Evolutionary conservation across 1,284 basidiomycete genomes (phyloP).

Genomic region (Marasmius sp.): DNA sequence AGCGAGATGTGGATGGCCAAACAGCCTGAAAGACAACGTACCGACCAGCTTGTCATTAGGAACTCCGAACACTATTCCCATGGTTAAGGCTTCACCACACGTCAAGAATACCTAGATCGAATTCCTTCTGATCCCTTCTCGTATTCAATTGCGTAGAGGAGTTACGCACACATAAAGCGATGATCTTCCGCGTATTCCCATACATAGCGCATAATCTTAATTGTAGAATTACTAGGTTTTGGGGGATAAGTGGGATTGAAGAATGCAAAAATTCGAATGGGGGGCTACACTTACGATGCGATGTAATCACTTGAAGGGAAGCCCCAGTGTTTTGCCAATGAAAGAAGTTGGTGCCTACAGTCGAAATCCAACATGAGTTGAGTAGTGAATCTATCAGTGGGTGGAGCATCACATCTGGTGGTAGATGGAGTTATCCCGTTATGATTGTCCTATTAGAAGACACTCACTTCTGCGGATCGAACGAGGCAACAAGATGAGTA

Average conservation of each 20-base stretch:
- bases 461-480: not conserved
- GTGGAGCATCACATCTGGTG: not conserved
- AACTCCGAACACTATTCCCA: constrained; percentile 7
- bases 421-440: not conserved
- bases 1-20: not conserved
- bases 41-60: constrained; percentile 7
- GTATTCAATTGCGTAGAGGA: not conserved
- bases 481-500: not conserved
- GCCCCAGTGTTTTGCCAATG: constrained; percentile 14
- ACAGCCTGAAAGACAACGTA: not conserved
- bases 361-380: not conserved
- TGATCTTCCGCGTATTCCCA: constrained; percentile 2
- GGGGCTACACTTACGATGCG: constrained; percentile 1
- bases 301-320: constrained; percentile 10
- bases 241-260: not conserved
- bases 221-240: constrained; percentile 7
- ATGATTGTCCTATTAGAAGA: not conserved
- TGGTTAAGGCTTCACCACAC: not conserved
- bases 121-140: not conserved
- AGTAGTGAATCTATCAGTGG: not conserved
- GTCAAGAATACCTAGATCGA: not conserved
- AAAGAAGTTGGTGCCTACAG: not conserved
- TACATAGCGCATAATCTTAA: constrained; percentile 12
- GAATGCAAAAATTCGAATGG: not conserved
- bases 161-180: not conserved